phyloP scores from a whole-genome alignment of 352 stramenopile genomes.

The Poterioochromonas sp. region DNA sequence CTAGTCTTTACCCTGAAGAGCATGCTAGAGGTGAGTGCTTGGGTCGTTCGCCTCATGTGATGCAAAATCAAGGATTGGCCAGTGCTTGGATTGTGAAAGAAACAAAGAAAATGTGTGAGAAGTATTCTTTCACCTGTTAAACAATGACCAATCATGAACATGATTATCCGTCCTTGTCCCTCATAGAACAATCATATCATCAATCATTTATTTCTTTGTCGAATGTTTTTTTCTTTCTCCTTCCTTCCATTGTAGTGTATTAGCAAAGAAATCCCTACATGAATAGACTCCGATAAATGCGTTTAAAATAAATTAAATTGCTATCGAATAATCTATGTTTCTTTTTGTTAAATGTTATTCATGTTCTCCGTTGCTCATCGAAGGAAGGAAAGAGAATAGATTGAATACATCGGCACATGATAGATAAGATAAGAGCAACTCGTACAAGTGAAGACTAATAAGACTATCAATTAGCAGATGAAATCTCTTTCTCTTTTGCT shows the following conservation, averaged over 20 bases:
- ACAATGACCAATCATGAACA: neutral
- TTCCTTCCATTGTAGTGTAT: neutral
- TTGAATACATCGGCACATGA: too few species aligned
- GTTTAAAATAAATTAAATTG: too few species aligned
- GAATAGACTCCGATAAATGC: too few species aligned
- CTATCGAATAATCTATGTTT: too few species aligned
- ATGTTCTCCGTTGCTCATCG: too few species aligned
- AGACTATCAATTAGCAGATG: too few species aligned
- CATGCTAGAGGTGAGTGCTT: neutral
- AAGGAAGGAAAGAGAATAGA: too few species aligned
- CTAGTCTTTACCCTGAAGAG: neutral
- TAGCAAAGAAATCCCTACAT: too few species aligned
- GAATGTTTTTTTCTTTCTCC: neutral
- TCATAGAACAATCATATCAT: neutral
- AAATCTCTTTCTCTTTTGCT: slow-evolving; percentile 12
- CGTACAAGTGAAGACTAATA: too few species aligned
- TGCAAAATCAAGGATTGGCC: slow-evolving; percentile 3
- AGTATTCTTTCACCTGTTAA: neutral
- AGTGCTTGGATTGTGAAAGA: neutral
- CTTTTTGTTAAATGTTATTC: too few species aligned
- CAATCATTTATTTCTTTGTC: neutral
- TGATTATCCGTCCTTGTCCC: neutral
- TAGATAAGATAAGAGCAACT: too few species aligned
- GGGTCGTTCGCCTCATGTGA: neutral
- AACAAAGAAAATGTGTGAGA: neutral